Evolutionary conservation across 495 filamentous ascomycete species (phyloP).

Genomic region (Xylaria curta): DNA sequence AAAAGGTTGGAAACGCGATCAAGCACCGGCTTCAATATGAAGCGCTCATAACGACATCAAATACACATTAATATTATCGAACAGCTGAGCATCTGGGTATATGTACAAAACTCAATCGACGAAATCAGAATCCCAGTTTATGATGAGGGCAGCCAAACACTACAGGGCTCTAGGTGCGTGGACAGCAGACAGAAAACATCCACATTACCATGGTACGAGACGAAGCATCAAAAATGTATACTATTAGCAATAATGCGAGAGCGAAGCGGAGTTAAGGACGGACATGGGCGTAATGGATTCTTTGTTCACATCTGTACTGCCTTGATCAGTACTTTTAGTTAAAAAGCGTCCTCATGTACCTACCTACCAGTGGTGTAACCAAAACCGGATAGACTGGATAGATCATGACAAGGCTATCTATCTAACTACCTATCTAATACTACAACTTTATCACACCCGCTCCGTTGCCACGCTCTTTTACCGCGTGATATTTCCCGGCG

Average conservation of each 20-base stretch:
- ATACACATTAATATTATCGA: background rate
- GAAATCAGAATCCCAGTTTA: background rate
- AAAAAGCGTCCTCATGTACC: background rate
- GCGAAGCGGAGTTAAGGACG: slow-evolving; percentile 15
- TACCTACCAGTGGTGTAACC: background rate
- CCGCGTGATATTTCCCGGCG: background rate
- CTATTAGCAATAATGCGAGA: slow-evolving; percentile 1
- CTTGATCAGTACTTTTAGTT: background rate
- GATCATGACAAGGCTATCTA: background rate
- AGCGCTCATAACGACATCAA: background rate
- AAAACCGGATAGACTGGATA: background rate
- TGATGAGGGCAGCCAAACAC: background rate
- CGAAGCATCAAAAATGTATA: slow-evolving; percentile 5
- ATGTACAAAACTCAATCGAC: background rate
- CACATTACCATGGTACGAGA: background rate
- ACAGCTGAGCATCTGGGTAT: background rate
- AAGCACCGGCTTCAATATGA: slow-evolving; percentile 58
- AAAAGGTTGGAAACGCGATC: slow-evolving; percentile 81
- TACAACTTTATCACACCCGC: background rate
- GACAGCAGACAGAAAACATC: background rate
- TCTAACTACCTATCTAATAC: background rate
- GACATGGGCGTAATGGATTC: slow-evolving; percentile 11
- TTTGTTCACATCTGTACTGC: slow-evolving; percentile 13
- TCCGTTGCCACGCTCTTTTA: background rate
- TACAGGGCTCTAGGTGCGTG: background rate